These are phyloP conservation scores for Candida glaebosa DNA, from an alignment of 805 yeast genomes.

Conservation along the genomic window DNA sequence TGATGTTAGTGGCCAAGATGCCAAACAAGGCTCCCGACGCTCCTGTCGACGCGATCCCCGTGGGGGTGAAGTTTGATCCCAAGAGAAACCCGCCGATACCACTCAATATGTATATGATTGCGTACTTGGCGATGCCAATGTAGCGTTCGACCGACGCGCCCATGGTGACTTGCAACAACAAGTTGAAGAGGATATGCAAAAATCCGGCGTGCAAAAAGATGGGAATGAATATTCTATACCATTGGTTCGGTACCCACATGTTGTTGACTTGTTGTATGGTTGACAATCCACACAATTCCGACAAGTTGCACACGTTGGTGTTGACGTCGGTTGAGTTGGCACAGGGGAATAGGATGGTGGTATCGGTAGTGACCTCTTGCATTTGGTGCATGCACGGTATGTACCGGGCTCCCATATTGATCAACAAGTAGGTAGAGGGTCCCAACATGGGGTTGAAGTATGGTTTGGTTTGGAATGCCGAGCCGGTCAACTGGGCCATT, in stretches of 20 bases:
- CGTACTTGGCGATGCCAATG: slow-evolving; percentile 53
- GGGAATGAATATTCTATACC: slow-evolving; percentile 69
- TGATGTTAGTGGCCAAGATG: slow-evolving; percentile 56
- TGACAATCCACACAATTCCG: slow-evolving; percentile 59
- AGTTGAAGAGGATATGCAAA: slow-evolving; percentile 61
- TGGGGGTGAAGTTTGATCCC: slow-evolving; percentile 67
- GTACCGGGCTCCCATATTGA: slow-evolving; percentile 69
- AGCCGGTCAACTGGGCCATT: slow-evolving; percentile 59
- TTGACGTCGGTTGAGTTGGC: slow-evolving; percentile 57
- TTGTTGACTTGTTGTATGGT: slow-evolving; percentile 36
- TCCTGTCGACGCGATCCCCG: slow-evolving; percentile 64
- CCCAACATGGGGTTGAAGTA: slow-evolving; percentile 78
- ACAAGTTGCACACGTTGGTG: slow-evolving; percentile 55
- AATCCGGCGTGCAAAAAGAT: slow-evolving; percentile 74
- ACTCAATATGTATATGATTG: slow-evolving; percentile 52
- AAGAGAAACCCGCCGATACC: slow-evolving; percentile 67
- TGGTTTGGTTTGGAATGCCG: slow-evolving; percentile 65
- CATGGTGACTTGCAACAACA: slow-evolving; percentile 56
- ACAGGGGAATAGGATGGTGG: slow-evolving; percentile 54
- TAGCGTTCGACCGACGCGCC: slow-evolving; percentile 57
- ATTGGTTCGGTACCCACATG: slow-evolving; percentile 51
- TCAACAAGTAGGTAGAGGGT: slow-evolving; percentile 63
- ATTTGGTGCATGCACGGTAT: slow-evolving; percentile 65
- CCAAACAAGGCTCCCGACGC: slow-evolving; percentile 74
- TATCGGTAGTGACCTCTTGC: slow-evolving; percentile 45